These are phyloP conservation scores for Carallia pectinifolia DNA, from an alignment of 345 rosid species.

Conservation along the genomic window DNA sequence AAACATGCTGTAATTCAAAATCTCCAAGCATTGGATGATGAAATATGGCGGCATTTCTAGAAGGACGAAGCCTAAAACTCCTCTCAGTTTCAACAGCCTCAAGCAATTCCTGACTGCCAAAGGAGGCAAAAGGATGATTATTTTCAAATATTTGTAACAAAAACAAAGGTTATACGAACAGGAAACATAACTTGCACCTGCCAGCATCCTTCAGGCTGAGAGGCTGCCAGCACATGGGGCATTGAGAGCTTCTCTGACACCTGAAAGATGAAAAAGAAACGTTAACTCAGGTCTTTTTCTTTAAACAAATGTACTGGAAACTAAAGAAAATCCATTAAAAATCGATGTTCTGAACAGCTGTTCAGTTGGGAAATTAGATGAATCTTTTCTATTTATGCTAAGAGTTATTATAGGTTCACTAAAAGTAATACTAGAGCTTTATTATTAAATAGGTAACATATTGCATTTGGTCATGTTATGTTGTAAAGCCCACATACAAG, in stretches of 20 bases:
- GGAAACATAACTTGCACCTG: slow-evolving; percentile 39
- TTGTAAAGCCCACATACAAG: no score
- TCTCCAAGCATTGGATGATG: slow-evolving; percentile 93
- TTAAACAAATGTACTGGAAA: background rate
- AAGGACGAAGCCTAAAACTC: slow-evolving; percentile 59
- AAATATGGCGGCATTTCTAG: slow-evolving; percentile 85
- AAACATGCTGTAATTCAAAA: slow-evolving; percentile 91
- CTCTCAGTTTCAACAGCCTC: slow-evolving; percentile 89
- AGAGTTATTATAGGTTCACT: no score
- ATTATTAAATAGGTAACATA: no score
- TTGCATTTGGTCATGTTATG: no score
- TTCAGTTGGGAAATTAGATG: no score
- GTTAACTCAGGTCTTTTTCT: background rate
- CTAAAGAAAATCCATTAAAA: background rate
- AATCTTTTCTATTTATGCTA: no score
- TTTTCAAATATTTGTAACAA: background rate
- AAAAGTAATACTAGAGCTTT: no score
- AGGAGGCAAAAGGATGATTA: slow-evolving; percentile 11
- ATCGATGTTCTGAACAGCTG: no score
- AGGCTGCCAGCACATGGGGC: slow-evolving; percentile 99
- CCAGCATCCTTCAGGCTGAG: slow-evolving; percentile 86
- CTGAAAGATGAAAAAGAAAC: slow-evolving; percentile 34
- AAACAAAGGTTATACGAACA: slow-evolving; percentile 1
- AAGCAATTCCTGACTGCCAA: slow-evolving; percentile 81
- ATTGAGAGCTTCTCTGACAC: slow-evolving; percentile 98